Conservation (phyloP, 768 basidiomycete genomes). For the Boletus rubescentipes region DNA sequence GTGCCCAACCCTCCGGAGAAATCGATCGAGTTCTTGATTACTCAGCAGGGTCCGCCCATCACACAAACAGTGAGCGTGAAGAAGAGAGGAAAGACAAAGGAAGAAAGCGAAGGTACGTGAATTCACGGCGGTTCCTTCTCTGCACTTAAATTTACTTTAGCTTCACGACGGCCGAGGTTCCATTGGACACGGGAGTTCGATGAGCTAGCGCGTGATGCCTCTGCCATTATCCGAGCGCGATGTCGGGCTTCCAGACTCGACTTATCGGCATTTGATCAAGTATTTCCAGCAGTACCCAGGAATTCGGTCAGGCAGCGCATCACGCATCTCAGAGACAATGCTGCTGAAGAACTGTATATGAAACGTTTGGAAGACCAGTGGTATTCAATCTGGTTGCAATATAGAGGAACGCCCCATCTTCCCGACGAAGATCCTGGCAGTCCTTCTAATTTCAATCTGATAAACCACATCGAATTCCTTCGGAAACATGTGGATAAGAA, state of each 20-base stretch:
- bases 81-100: constrained; percentile 32
- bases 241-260: constrained; percentile 65
- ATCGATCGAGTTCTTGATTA: constrained; percentile 49
- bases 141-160: constrained; percentile 5
- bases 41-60: constrained; percentile 49
- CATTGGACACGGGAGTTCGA: constrained; percentile 87
- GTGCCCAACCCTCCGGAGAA: constrained; percentile 49
- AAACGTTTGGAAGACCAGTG: constrained; percentile 79
- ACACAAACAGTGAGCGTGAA: constrained; percentile 33
- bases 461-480: constrained; percentile 78
- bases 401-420: constrained; percentile 64
- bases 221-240: constrained; percentile 78
- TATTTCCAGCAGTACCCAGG: constrained; percentile 75
- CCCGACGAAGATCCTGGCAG: constrained; percentile 71
- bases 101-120: constrained; percentile 30
- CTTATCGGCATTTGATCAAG: constrained; percentile 70
- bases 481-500: constrained; percentile 83
- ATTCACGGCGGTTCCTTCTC: background rate
- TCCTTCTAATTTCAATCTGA: constrained; percentile 74
- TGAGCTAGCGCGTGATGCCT: constrained; percentile 83
- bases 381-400: constrained; percentile 72
- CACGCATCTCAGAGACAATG: constrained; percentile 54
- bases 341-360: constrained; percentile 72
- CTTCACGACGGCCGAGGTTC: constrained; percentile 61
- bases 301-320: constrained; percentile 73